phyloP scores from a whole-genome alignment of 2,329 filamentous ascomycete genomes.

The Sporothrix brasiliensis region DNA sequence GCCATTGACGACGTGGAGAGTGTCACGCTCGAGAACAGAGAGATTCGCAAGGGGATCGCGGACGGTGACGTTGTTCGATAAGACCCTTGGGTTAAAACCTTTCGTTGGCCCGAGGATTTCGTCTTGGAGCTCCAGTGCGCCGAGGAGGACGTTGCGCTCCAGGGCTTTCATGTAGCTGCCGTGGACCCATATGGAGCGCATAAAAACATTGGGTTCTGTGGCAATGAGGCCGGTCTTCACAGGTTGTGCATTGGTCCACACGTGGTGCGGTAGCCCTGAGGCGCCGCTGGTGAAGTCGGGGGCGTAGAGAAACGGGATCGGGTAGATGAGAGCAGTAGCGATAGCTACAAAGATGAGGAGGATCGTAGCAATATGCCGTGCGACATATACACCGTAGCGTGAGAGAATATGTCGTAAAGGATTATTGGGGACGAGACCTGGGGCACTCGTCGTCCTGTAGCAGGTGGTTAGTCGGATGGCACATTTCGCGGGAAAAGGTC shows the following conservation, averaged over 20 bases:
- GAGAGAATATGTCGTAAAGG: slow-evolving; percentile 67
- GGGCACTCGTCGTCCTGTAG: slow-evolving; percentile 71
- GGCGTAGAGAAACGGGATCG: slow-evolving; percentile 73
- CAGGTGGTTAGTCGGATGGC: slow-evolving; percentile 43
- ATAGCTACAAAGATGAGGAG: slow-evolving; percentile 73
- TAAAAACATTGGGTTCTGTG: slow-evolving; percentile 69
- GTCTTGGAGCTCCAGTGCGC: slow-evolving; percentile 71
- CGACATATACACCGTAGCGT: slow-evolving; percentile 70
- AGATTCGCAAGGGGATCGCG: slow-evolving; percentile 45
- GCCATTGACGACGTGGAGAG: slow-evolving; percentile 62
- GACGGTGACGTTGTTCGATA: slow-evolving; percentile 38
- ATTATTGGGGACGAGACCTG: slow-evolving; percentile 64
- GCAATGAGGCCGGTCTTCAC: slow-evolving; percentile 52
- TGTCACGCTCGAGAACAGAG: slow-evolving; percentile 53
- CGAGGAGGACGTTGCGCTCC: slow-evolving; percentile 64
- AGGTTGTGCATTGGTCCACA: slow-evolving; percentile 75
- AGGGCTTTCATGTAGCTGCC: slow-evolving; percentile 79
- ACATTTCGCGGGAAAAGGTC: neutral
- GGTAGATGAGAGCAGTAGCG: slow-evolving; percentile 71
- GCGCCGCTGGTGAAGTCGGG: slow-evolving; percentile 71
- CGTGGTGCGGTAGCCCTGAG: slow-evolving; percentile 74
- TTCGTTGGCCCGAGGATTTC: slow-evolving; percentile 64
- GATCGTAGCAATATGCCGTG: slow-evolving; percentile 73
- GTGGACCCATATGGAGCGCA: slow-evolving; percentile 81
- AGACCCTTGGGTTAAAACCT: slow-evolving; percentile 56